Percentiles rank a stretch among this genome's conserved stretches.
Evolutionary conservation across 2,329 filamentous ascomycete species (phyloP).

Genomic region (Magnaporthiopsis poae): DNA sequence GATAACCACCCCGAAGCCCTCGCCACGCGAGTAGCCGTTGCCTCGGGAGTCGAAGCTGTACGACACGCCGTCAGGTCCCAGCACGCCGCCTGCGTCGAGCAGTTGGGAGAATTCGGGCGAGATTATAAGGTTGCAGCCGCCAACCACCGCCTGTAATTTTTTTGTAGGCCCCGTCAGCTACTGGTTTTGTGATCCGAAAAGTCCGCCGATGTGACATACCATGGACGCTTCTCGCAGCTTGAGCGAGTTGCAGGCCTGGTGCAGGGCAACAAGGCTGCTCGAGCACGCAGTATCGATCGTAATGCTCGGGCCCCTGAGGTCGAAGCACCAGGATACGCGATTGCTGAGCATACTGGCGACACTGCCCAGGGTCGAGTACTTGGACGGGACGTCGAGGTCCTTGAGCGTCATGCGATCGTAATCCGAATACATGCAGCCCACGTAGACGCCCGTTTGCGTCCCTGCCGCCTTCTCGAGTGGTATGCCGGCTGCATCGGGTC

Average conservation of each 20-base stretch:
- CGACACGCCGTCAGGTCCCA: conserved; percentile 13
- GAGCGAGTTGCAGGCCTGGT: conserved; percentile 19
- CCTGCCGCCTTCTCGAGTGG: conserved; percentile 2
- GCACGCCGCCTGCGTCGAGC: conserved; percentile 13
- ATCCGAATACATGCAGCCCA: conserved; percentile 20
- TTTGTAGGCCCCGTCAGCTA: background rate
- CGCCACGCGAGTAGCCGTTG: conserved; percentile 42
- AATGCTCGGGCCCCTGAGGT: conserved; percentile 23
- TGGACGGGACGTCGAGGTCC: conserved; percentile 16
- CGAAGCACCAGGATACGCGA: conserved; percentile 27
- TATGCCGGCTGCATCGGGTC: background rate
- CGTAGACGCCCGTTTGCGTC: conserved; percentile 8
- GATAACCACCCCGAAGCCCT: conserved; percentile 40
- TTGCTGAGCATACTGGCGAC: conserved; percentile 24
- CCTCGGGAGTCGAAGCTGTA: conserved; percentile 30
- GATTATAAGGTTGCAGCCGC: conserved; percentile 17
- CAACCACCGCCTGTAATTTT: conserved; percentile 15
- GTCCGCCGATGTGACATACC: conserved; percentile 9
- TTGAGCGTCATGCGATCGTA: conserved; percentile 15
- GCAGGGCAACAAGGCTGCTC: conserved; percentile 24
- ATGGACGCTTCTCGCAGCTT: conserved; percentile 12
- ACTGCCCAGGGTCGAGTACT: conserved; percentile 21
- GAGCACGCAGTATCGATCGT: conserved; percentile 32
- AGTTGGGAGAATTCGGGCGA: conserved; percentile 13
- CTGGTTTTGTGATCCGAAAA: background rate